Evolutionary conservation across 2,329 filamentous ascomycete genomes (phyloP).

Genomic region (Aspergillus quadricinctus): DNA sequence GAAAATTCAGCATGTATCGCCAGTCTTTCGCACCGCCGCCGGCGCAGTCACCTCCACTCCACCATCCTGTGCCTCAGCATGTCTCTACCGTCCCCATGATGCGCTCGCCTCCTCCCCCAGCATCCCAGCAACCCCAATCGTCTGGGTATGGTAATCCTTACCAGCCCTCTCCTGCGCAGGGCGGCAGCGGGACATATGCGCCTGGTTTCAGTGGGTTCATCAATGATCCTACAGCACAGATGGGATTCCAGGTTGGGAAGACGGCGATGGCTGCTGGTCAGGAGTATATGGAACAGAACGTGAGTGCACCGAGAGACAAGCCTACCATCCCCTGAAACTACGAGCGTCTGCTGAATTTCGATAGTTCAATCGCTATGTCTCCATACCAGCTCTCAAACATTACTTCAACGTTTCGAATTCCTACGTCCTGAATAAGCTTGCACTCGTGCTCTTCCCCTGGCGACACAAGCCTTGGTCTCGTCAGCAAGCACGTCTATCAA

Average conservation of each 20-base stretch:
- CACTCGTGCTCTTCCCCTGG: constrained; percentile 95
- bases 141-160: constrained; percentile 49
- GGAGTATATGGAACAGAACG: constrained; percentile 93
- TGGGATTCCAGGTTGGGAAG: constrained; percentile 91
- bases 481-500: constrained; percentile 62
- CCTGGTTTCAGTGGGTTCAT: constrained; percentile 86
- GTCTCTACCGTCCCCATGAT: constrained; percentile 97
- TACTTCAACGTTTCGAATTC: constrained; percentile 99
- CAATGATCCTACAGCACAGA: constrained; percentile 89
- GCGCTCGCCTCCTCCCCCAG: constrained; percentile 79
- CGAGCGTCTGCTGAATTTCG: neutral
- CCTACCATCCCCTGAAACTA: neutral
- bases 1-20: constrained; percentile 66
- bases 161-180: constrained; percentile 41
- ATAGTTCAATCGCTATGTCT: constrained; percentile 77
- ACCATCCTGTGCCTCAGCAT: constrained; percentile 96
- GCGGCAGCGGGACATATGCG: constrained; percentile 38
- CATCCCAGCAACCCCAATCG: constrained; percentile 65
- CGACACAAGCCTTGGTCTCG: constrained; percentile 96
- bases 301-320: constrained; percentile 45
- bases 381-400: constrained; percentile 88
- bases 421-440: constrained; percentile 90
- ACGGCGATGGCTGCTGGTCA: constrained; percentile 86
- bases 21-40: constrained; percentile 71
- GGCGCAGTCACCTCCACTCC: constrained; percentile 80